Evolutionary conservation across 805 yeast species (phyloP).

Genomic region (Wickerhamiella kurtzmanii): DNA sequence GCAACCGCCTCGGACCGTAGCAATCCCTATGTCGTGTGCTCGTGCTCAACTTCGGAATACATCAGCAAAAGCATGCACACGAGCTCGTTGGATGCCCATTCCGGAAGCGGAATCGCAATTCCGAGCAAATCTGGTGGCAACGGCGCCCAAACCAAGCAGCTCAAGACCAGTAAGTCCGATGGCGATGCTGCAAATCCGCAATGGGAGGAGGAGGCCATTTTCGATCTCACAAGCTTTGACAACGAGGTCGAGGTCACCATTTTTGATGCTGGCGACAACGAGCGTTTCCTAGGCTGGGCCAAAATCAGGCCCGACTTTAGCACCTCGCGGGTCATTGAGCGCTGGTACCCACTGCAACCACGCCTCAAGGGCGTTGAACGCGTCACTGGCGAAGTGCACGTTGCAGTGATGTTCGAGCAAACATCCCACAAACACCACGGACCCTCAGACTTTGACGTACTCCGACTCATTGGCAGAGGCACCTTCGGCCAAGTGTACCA

Average conservation of each 20-base stretch:
- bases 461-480: conserved; percentile 85
- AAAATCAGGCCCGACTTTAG: conserved; percentile 30
- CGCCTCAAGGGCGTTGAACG: conserved; percentile 62
- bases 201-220: conserved; percentile 87
- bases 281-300: conserved; percentile 70
- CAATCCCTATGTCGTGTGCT: conserved; percentile 59
- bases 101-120: conserved; percentile 26
- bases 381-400: conserved; percentile 64
- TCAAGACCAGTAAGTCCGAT: neutral
- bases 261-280: conserved; percentile 73
- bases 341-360: conserved; percentile 64
- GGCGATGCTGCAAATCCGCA: conserved; percentile 43
- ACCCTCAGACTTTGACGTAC: conserved; percentile 87
- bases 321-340: conserved; percentile 30
- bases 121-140: conserved; percentile 17
- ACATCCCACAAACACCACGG: conserved; percentile 61
- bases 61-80: conserved; percentile 38
- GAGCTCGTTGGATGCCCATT: conserved; percentile 4
- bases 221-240: conserved; percentile 71
- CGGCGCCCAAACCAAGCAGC: conserved; percentile 4
- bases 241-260: conserved; percentile 83
- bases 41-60: conserved; percentile 82
- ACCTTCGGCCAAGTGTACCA: conserved; percentile 97
- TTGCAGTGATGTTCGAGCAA: conserved; percentile 58
- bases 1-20: conserved; percentile 21